Percentiles rank a stretch among this genome's conserved stretches.
Conservation (phyloP, 2,329 filamentous ascomycete genomes). For the Xenoacremonium recifei region DNA sequence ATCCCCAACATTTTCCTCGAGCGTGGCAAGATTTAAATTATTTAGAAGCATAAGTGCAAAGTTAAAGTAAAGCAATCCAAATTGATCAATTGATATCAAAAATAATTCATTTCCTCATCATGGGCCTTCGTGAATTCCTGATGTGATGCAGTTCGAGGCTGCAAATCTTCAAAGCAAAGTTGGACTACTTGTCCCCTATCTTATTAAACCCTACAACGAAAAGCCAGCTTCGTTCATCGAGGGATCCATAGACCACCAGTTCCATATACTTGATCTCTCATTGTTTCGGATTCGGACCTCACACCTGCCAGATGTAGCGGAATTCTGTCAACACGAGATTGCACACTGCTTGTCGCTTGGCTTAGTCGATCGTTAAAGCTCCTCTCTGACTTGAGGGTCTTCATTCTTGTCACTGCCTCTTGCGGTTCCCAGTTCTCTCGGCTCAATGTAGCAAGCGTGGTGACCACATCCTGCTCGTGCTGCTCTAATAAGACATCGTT, state of each 20-base stretch:
- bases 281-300: slow-evolving; percentile 45
- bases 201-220: no score
- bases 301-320: slow-evolving; percentile 60
- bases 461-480: slow-evolving; percentile 39
- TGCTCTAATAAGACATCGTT: slow-evolving; percentile 26
- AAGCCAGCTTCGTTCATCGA: no score
- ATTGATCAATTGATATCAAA: no score
- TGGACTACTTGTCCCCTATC: no score
- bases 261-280: slow-evolving; percentile 49
- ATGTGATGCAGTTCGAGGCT: no score
- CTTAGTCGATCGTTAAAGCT: slow-evolving; percentile 45
- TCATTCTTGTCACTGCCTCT: slow-evolving; percentile 36
- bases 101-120: no score
- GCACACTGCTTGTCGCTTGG: slow-evolving; percentile 47
- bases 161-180: no score
- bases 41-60: no score
- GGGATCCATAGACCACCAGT: slow-evolving; percentile 49
- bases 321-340: slow-evolving; percentile 55
- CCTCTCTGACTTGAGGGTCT: slow-evolving; percentile 39
- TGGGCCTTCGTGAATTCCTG: no score
- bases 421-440: slow-evolving; percentile 45
- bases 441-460: slow-evolving; percentile 45
- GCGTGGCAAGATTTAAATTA: slow-evolving; percentile 30
- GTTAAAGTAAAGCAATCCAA: no score
- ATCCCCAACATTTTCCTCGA: slow-evolving; percentile 40